Evolutionary conservation across 768 basidiomycete genomes (phyloP).

Genomic region (Xerocomellus intermedius): DNA sequence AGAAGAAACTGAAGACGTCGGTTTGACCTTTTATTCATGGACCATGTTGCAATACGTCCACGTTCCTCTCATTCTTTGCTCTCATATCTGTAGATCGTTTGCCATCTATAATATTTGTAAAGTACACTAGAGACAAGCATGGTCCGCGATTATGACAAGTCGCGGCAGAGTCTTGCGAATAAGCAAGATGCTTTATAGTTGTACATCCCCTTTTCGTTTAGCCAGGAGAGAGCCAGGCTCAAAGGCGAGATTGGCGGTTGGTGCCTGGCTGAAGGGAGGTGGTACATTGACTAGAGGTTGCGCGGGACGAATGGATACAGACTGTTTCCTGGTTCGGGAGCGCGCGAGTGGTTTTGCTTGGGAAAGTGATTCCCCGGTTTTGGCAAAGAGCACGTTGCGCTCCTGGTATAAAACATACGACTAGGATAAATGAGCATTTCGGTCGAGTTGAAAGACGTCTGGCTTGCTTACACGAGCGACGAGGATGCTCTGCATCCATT

Average conservation of each 20-base stretch:
- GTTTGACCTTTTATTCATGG: conserved; percentile 21
- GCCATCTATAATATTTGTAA: conserved; percentile 20
- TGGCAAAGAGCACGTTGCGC: conserved; percentile 54
- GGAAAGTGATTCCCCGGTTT: conserved; percentile 20
- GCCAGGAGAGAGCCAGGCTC: conserved; percentile 75
- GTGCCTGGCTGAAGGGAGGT: conserved; percentile 36
- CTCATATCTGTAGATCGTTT: neutral
- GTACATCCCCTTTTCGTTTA: conserved; percentile 42
- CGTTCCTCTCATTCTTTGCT: neutral
- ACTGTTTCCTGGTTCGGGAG: conserved; percentile 37
- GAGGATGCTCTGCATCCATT: conserved; percentile 79
- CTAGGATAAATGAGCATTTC: conserved; percentile 37
- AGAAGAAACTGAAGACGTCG: conserved; percentile 72
- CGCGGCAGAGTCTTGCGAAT: neutral
- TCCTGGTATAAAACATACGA: conserved; percentile 85
- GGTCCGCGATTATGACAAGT: conserved; percentile 6
- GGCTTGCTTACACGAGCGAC: conserved; percentile 67
- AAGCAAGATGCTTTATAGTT: conserved; percentile 1
- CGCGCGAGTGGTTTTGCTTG: conserved; percentile 37
- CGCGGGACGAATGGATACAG: conserved; percentile 35
- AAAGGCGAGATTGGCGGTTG: conserved; percentile 48
- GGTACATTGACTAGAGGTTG: conserved; percentile 51
- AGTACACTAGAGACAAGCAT: conserved; percentile 19
- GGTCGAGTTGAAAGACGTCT: neutral
- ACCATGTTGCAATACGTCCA: neutral